Conservation (phyloP, 768 basidiomycete genomes). For the Auricularia sp. region DNA sequence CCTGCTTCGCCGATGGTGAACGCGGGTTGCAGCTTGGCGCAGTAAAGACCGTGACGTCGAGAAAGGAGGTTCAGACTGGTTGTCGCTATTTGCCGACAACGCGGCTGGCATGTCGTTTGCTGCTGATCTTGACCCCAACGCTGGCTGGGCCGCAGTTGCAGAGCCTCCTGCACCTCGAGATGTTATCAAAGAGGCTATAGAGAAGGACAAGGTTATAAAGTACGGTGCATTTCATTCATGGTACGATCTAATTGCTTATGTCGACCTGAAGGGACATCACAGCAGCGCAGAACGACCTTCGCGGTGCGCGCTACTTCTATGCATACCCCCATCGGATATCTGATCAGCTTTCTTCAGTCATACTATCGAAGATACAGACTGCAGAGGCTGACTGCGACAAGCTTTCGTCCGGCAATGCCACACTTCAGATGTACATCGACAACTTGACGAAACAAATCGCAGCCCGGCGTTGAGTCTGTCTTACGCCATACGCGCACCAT, state of each 20-base stretch:
- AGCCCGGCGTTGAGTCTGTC: conserved; percentile 45
- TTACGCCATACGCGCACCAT: no score
- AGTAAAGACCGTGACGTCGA: no score
- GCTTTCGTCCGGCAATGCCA: conserved; percentile 67
- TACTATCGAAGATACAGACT: conserved; percentile 53
- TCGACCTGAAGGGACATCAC: conserved; percentile 51
- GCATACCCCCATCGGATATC: neutral
- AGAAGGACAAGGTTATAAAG: conserved; percentile 73
- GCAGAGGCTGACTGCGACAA: conserved; percentile 75
- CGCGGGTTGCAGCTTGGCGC: no score
- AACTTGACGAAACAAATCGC: conserved; percentile 84
- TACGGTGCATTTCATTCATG: conserved; percentile 25
- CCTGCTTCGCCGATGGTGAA: no score
- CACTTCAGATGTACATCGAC: conserved; percentile 82
- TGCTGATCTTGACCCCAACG: neutral
- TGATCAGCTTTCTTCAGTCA: conserved; percentile 31
- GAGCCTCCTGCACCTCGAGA: conserved; percentile 26
- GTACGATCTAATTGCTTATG: neutral
- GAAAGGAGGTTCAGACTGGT: no score
- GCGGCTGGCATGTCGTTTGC: neutral
- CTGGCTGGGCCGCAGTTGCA: neutral
- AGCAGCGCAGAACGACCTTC: conserved; percentile 67
- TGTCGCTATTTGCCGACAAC: no score
- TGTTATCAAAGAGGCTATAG: conserved; percentile 64
- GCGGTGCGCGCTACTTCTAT: conserved; percentile 36